These are phyloP conservation scores for Gracilariopsis chorda DNA, from an alignment of 23 red algal species.

Conservation along the genomic window DNA sequence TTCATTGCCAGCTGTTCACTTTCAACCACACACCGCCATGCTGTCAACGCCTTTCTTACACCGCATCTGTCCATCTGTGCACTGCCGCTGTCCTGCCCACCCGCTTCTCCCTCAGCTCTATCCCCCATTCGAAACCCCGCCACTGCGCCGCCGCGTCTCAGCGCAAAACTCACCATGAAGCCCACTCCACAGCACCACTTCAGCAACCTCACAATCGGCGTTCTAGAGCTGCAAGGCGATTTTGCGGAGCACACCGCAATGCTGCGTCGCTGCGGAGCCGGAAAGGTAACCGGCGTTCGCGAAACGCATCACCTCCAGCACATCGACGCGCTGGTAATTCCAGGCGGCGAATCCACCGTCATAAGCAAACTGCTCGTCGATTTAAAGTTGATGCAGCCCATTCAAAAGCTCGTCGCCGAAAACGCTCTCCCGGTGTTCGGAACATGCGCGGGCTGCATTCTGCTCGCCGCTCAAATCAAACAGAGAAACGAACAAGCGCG, in stretches of 20 bases:
- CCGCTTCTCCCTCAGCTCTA: no score
- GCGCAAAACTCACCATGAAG: neutral
- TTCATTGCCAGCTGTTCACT: no score
- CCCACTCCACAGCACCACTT: neutral
- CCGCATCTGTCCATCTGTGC: no score
- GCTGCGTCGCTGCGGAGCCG: conserved; percentile 65
- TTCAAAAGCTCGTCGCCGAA: conserved; percentile 32
- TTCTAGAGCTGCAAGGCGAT: conserved; percentile 96
- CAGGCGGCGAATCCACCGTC: conserved; percentile 93
- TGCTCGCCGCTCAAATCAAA: conserved; percentile 67
- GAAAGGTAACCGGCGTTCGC: conserved; percentile 30
- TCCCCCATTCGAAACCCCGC: no score
- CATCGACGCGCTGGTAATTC: conserved; percentile 88
- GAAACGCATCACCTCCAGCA: conserved; percentile 19
- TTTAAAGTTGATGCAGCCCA: conserved; percentile 61
- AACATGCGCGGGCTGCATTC: conserved; percentile 95
- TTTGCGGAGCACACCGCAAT: conserved; percentile 97
- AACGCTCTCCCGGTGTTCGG: conserved; percentile 85
- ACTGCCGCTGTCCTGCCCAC: no score
- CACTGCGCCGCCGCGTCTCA: no score
- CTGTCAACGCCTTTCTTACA: no score
- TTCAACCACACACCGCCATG: no score
- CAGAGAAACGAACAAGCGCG: conserved; percentile 48
- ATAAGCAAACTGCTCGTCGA: conserved; percentile 92
- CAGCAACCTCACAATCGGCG: conserved; percentile 56